Evolutionary conservation across 257 asterid genomes (phyloP), one percentile per base, ranked within the genome.

Genomic region (Verbascum thapsus): DNA sequence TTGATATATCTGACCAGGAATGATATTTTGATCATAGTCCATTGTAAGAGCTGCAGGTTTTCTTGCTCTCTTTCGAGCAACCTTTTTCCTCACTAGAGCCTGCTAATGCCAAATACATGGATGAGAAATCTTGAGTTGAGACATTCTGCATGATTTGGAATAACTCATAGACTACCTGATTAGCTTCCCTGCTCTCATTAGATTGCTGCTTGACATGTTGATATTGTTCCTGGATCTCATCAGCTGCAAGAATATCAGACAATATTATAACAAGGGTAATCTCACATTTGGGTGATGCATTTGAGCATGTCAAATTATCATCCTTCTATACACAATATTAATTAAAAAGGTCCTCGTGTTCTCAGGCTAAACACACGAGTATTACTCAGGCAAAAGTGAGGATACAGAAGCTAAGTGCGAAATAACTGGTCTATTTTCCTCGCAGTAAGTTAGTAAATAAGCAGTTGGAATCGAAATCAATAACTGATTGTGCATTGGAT

Each of bases 1-100:
- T 69, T 89, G 94, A 83, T 85, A 92, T 47, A 74, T 64, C 11
- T 75, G 85, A 78, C 96, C 90, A 44, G 95, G 83, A 66, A 92
- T 83, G 67, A 92, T 77, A 44, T 78, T 83, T 73, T 83, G 88
- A 15, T 83, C 88, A 58, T 81, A 56, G 76, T 89, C 95, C 77
- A 92, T 78, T 35, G 64, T 68, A 38, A 76, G 37, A 32, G 76
- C 61, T 70, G 77, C 61, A 11, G 70, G 73, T 67, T 70, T 79
- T 81, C 61, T 78, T 64, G 74, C 73, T 76, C 82, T 81, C 79
- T 67, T 84, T 61, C 64, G 78, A 61, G 75, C 66, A 70, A 68
- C 63, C 53, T 54, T 74, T 67, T 61, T 76, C 80, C 71, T 77
- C 39, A 61, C 39, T 48, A 62, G 79, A 50, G 72, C 84, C 79